Evolutionary conservation across 768 basidiomycete genomes (phyloP), one percentile per base, ranked within the genome.

Genomic region (Panus rudis): DNA sequence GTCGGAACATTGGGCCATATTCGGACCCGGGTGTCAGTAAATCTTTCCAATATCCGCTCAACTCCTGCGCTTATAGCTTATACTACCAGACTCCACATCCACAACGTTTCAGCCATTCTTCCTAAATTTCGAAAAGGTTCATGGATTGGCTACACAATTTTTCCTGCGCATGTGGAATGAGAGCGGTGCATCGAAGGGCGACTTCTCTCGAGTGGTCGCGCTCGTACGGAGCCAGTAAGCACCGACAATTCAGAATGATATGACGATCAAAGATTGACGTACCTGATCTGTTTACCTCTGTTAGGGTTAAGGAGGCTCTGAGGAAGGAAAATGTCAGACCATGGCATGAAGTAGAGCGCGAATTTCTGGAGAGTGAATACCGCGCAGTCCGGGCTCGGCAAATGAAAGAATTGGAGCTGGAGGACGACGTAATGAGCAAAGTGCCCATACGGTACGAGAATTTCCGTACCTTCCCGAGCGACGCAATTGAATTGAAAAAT

Each of bases 141-240:
- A 96, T 61, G 68, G 73, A 8, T 66, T 92, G n/a, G 84, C 85
- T 4, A 79, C 82, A 3, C 76, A 77, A 35, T 92, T 93, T 68
- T 93, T 93, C 64, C 65, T 90, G n/a, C 76, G 88, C 25, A 91
- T 94, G 79, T 94, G 89, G 90, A 76, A 73, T 52, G 92, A 94
- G 59, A 87, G 85, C 54, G 81, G 83, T 11, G 85, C 92, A 1
- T 79, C 83, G 3, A 55, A 61, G 11, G 79, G 70, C 16, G 92
- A 94, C 62, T 90, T 92, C 50, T 69, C 73, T 26, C 80, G 92
- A 8, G 79, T 94, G 8, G 75, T 76, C 25, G 83, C 80, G 5
- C 68, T 93, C 16, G 81, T 84, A 26, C 78, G 79, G 41, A 90
- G 87, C 72, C 92, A 93, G 87, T 90, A 61, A 49, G 85, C 79